Percentiles rank a stretch among this genome's conserved stretches.
phyloP scores from a whole-genome alignment of 805 yeast genomes.

The Schizosaccharomyces octosporus region DNA sequence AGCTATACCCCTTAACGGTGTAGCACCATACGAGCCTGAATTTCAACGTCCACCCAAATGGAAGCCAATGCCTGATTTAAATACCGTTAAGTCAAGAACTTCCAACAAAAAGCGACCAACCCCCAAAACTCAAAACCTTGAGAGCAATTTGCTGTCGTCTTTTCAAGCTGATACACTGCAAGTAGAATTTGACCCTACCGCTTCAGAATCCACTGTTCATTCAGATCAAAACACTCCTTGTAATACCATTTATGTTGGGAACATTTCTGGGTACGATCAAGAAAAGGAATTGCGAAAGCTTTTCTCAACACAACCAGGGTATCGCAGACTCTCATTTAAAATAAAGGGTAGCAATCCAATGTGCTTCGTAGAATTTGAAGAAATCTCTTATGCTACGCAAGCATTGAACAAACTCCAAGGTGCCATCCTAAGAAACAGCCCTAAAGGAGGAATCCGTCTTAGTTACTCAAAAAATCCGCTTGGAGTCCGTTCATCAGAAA shows the following conservation, averaged over 20 bases:
- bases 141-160: too few species aligned
- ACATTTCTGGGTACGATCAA: slow-evolving; percentile 87
- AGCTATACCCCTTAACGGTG: background rate
- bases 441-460: slow-evolving; percentile 82
- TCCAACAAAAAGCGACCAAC: background rate
- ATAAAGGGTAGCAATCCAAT: slow-evolving; percentile 79
- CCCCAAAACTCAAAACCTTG: background rate
- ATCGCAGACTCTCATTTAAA: slow-evolving; percentile 74
- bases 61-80: background rate
- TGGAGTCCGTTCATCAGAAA: slow-evolving; percentile 45
- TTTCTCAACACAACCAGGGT: slow-evolving; percentile 75
- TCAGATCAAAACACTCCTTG: slow-evolving; percentile 99
- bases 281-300: slow-evolving; percentile 74
- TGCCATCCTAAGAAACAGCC: slow-evolving; percentile 61
- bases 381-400: slow-evolving; percentile 74
- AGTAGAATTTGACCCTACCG: background rate
- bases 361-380: slow-evolving; percentile 98
- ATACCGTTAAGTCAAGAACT: background rate
- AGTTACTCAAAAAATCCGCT: slow-evolving; percentile 90
- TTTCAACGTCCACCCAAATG: background rate
- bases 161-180: background rate
- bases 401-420: slow-evolving; percentile 90
- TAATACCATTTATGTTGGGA: slow-evolving; percentile 88
- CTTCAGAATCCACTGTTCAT: slow-evolving; percentile 19
- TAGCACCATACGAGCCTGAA: background rate